Evolutionary conservation across 805 yeast genomes (phyloP).

Genomic region (Starmerella bombicola): DNA sequence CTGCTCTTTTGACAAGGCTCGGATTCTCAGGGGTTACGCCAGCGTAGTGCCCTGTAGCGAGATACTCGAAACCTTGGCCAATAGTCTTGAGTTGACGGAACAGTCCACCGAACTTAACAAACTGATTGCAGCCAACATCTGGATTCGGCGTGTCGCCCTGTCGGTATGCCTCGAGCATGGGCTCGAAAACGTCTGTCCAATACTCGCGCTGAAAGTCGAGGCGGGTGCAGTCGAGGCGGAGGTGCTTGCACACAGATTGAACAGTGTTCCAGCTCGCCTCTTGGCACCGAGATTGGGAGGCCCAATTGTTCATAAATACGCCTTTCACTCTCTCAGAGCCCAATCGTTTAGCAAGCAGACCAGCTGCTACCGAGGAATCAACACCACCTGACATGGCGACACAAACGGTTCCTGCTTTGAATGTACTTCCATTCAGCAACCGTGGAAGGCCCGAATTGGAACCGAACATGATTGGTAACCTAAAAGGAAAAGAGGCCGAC

Average conservation of each 20-base stretch:
- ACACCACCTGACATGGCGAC: slow-evolving; percentile 97
- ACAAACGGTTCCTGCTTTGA: slow-evolving; percentile 56
- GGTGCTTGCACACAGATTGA: slow-evolving; percentile 43
- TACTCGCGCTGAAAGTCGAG: slow-evolving; percentile 82
- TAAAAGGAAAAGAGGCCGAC: too few relatives aligned
- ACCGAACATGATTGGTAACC: too few relatives aligned
- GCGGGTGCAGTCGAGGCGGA: slow-evolving; percentile 58
- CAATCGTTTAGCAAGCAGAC: slow-evolving; percentile 38
- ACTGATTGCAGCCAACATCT: slow-evolving; percentile 74
- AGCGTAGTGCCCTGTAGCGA: slow-evolving; percentile 59
- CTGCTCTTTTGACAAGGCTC: slow-evolving; percentile 34
- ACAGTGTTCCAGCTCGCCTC: slow-evolving; percentile 88
- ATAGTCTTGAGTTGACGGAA: slow-evolving; percentile 29
- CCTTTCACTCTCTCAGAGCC: slow-evolving; percentile 53
- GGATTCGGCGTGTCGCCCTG: slow-evolving; percentile 87
- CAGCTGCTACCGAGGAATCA: slow-evolving; percentile 83
- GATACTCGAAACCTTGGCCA: slow-evolving; percentile 42
- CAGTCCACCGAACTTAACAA: slow-evolving; percentile 77
- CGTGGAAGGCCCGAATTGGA: too few relatives aligned
- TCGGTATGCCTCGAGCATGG: slow-evolving; percentile 67
- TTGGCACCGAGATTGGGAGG: slow-evolving; percentile 45
- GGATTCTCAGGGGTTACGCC: slow-evolving; percentile 21
- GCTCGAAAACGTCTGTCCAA: slow-evolving; percentile 85
- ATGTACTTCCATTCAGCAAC: too few relatives aligned
- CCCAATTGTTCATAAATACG: slow-evolving; percentile 91